Percentiles rank a stretch among this genome's conserved stretches.
These are phyloP conservation scores for Verbascum thapsus DNA, from an alignment of 257 asterid genomes.

Conservation along the genomic window DNA sequence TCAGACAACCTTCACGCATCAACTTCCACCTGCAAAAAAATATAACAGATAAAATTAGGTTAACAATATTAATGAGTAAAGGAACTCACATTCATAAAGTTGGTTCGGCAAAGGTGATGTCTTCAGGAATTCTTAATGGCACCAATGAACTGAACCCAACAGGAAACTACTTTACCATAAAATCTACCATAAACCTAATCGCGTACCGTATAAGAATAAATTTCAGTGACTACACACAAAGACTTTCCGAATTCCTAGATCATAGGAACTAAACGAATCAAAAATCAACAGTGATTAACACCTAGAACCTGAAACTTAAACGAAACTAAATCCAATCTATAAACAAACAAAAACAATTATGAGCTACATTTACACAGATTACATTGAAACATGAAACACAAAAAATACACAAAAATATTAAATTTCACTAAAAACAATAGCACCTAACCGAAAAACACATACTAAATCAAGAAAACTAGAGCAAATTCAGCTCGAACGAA, in stretches of 20 bases:
- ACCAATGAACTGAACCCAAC: not conserved
- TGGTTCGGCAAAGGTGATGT: no score
- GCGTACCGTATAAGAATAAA: not conserved
- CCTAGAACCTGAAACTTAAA: conserved; percentile 9
- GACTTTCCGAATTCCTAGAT: not conserved
- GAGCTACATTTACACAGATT: not conserved
- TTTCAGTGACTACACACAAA: not conserved
- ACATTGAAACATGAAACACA: conserved; percentile 10
- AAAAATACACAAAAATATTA: not conserved
- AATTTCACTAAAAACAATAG: not conserved
- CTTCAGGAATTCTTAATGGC: no score
- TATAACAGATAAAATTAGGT: not conserved
- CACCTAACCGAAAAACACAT: not conserved
- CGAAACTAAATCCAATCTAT: conserved; percentile 8
- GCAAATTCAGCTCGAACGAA: conserved; percentile 14
- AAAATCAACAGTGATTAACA: not conserved
- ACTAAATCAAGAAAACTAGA: not conserved
- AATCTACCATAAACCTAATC: not conserved
- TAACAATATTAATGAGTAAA: not conserved
- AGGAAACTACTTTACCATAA: not conserved
- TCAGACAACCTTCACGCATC: conserved; percentile 31
- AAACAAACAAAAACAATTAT: conserved; percentile 17
- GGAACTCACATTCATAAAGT: not conserved
- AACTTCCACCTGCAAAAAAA: not conserved
- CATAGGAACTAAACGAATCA: not conserved